A percentile compares a stretch with the other conserved stretches of the same genome.
Conservation (phyloP, 2,329 filamentous ascomycete species). For the Metarhizium guizhouense region DNA sequence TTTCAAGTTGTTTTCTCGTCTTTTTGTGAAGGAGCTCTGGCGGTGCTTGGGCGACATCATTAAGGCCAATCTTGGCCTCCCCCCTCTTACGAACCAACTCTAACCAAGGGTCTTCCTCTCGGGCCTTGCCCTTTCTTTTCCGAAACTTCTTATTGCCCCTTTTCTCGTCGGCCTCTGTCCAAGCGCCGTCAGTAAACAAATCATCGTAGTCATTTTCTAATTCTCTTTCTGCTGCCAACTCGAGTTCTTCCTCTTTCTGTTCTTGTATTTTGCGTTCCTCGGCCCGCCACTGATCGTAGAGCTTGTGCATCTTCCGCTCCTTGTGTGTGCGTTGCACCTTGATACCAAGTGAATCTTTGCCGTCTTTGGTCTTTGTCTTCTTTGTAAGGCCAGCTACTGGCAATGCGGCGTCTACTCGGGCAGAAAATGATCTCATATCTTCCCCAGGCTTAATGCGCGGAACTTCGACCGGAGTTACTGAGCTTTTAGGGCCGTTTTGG, state of each 20-base stretch:
- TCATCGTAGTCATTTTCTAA: slow-evolving; percentile 47
- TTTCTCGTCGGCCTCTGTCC: slow-evolving; percentile 34
- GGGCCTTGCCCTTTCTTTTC: slow-evolving; percentile 33
- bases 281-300: slow-evolving; percentile 69
- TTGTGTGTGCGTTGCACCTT: slow-evolving; percentile 70
- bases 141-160: slow-evolving; percentile 15
- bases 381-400: slow-evolving; percentile 64
- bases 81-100: slow-evolving; percentile 59
- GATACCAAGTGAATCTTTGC: slow-evolving; percentile 54
- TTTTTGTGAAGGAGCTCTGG: slow-evolving; percentile 60
- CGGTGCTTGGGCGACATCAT: slow-evolving; percentile 64
- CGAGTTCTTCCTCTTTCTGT: slow-evolving; percentile 55
- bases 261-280: slow-evolving; percentile 56
- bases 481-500: slow-evolving; percentile 12
- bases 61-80: slow-evolving; percentile 39
- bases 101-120: slow-evolving; percentile 68
- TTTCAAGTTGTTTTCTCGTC: slow-evolving; percentile 22
- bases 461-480: slow-evolving; percentile 23
- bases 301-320: slow-evolving; percentile 72
- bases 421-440: slow-evolving; percentile 68
- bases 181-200: slow-evolving; percentile 22
- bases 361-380: slow-evolving; percentile 46
- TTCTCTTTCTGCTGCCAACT: slow-evolving; percentile 54
- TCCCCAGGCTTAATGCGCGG: slow-evolving; percentile 78
- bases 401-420: slow-evolving; percentile 75